Conservation (phyloP, 108 stramenopile species). For the Skeletonema menzelii region DNA sequence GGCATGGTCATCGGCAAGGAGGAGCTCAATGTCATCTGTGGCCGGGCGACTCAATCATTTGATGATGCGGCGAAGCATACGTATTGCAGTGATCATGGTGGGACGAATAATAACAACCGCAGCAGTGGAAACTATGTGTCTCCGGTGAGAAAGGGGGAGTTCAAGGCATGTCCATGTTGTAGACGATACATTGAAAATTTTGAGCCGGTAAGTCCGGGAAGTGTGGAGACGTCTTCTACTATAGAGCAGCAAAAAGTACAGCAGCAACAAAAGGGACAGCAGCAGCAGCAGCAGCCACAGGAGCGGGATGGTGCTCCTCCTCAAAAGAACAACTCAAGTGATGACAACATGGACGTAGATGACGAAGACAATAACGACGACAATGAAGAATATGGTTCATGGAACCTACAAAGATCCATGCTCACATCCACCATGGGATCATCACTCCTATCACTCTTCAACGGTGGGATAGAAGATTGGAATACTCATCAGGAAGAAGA, state of each 20-base stretch:
- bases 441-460: background rate
- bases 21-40: conserved; percentile 1
- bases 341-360: background rate
- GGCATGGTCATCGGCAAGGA: conserved; percentile 7
- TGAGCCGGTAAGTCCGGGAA: background rate
- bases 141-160: background rate
- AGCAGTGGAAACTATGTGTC: too few relatives aligned
- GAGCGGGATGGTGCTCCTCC: too few relatives aligned
- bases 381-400: background rate
- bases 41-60: background rate
- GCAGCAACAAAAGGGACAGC: conserved; percentile 6
- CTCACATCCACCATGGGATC: background rate
- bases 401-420: background rate
- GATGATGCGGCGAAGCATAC: background rate
- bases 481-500: background rate
- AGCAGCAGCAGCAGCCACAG: background rate
- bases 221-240: background rate
- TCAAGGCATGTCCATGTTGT: conserved; percentile 8
- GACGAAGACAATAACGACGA: background rate
- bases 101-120: background rate
- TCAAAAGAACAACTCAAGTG: background rate
- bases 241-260: background rate
- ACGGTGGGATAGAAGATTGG: background rate
- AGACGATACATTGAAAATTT: conserved; percentile 8
- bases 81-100: background rate